Percentiles rank a stretch among this genome's conserved stretches.
These are phyloP conservation scores for Didymella glomerata DNA, from an alignment of 2,329 filamentous ascomycete species.

Conservation along the genomic window DNA sequence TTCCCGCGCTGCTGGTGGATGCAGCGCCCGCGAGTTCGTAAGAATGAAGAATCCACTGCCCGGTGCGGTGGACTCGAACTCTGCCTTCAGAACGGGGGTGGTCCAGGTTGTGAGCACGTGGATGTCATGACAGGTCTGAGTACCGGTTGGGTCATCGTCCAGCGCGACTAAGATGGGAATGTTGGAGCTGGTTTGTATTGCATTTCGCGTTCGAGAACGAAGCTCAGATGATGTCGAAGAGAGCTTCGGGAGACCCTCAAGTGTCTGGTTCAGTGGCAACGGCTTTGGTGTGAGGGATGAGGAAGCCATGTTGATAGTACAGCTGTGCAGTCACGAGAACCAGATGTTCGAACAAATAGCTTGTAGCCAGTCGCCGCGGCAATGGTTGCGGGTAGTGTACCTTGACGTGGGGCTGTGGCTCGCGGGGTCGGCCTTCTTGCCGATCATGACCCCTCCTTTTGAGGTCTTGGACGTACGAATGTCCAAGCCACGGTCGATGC, in stretches of 20 bases:
- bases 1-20: conserved; percentile 56
- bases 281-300: neutral
- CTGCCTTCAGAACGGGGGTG: conserved; percentile 52
- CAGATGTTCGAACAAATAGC: neutral
- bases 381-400: neutral
- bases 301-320: conserved; percentile 1
- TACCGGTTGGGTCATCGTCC: conserved; percentile 68
- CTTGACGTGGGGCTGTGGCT: conserved; percentile 13
- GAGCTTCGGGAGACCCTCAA: conserved; percentile 28
- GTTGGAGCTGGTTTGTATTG: conserved; percentile 28
- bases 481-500: neutral
- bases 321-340: neutral
- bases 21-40: conserved; percentile 66
- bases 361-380: neutral
- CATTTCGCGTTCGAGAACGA: conserved; percentile 31
- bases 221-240: conserved; percentile 27
- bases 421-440: conserved; percentile 21
- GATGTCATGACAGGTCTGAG: conserved; percentile 68
- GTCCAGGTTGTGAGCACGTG: conserved; percentile 65
- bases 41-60: conserved; percentile 66
- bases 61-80: conserved; percentile 53
- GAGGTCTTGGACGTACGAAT: neutral
- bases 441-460: conserved; percentile 15
- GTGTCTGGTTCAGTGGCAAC: conserved; percentile 23
- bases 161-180: conserved; percentile 51